Evolutionary conservation across 2,329 filamentous ascomycete genomes (phyloP).

Genomic region (Ophiostoma fasciatum): DNA sequence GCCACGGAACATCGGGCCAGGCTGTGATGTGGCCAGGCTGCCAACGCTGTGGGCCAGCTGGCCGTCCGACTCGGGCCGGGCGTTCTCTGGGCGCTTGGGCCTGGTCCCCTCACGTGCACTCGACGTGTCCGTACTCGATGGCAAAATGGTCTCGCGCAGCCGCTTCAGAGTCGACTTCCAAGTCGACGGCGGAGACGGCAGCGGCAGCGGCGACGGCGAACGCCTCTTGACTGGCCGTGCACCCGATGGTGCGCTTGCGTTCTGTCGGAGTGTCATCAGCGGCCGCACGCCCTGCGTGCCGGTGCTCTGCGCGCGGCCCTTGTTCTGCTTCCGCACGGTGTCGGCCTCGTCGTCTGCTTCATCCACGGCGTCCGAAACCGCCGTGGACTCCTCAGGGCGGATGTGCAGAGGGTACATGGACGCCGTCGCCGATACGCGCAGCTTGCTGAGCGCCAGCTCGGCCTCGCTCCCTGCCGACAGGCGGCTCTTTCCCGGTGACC

Average conservation of each 20-base stretch:
- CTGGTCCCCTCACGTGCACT: too few relatives aligned
- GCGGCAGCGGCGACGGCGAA: too few relatives aligned
- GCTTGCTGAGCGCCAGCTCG: constrained; percentile 26
- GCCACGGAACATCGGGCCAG: constrained; percentile 14
- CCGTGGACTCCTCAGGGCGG: constrained; percentile 14
- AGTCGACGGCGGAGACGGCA: constrained; percentile 15
- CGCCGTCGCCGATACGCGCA: constrained; percentile 21
- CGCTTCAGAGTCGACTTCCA: constrained; percentile 20
- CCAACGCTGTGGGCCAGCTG: constrained; percentile 3
- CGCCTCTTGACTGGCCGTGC: too few relatives aligned
- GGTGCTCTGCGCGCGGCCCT: constrained; percentile 6
- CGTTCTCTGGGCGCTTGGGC: too few relatives aligned
- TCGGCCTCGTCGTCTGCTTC: background rate
- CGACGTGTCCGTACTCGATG: background rate
- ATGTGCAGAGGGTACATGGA: constrained; percentile 17
- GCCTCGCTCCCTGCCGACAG: constrained; percentile 25
- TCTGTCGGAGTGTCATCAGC: constrained; percentile 15
- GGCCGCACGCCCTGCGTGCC: constrained; percentile 15
- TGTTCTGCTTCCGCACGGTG: background rate
- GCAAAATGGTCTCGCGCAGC: constrained; percentile 14
- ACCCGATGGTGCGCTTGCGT: too few relatives aligned
- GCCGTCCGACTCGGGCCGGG: too few relatives aligned
- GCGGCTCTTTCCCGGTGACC: constrained; percentile 16
- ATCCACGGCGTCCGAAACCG: background rate
- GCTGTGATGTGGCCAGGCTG: constrained; percentile 7